Evolutionary conservation across 306 rosid species (phyloP).

Genomic region (Lablab purpureus): DNA sequence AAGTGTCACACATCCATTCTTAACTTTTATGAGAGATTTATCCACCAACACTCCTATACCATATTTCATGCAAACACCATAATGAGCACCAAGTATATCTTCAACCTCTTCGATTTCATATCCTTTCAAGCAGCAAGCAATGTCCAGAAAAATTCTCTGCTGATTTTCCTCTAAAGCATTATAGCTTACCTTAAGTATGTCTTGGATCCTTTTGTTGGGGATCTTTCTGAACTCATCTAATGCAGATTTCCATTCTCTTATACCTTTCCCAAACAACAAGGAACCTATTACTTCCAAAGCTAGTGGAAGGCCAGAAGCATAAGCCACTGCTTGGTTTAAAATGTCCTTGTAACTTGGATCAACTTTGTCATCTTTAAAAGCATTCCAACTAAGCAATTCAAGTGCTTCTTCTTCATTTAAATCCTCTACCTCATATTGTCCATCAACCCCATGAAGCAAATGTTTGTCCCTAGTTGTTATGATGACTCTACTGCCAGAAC

Average conservation of each 20-base stretch:
- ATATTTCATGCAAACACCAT: background rate
- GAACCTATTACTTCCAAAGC: conserved; percentile 44
- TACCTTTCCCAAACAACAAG: background rate
- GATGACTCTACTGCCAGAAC: conserved; percentile 41
- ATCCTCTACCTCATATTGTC: background rate
- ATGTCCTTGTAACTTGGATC: background rate
- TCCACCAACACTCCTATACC: conserved; percentile 10
- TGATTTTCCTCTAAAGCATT: conserved; percentile 22
- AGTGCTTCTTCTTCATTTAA: background rate
- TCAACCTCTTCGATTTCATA: background rate
- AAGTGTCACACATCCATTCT: background rate
- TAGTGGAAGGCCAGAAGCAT: conserved; percentile 42
- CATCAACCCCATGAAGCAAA: conserved; percentile 38
- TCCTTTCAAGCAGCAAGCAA: conserved; percentile 37
- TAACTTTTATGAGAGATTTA: conserved; percentile 38
- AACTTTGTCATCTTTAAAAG: conserved; percentile 9
- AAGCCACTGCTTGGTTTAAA: background rate
- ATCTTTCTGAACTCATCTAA: background rate
- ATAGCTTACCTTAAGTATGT: conserved; percentile 26
- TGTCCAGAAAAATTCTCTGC: conserved; percentile 30
- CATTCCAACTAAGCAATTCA: conserved; percentile 44
- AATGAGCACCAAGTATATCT: background rate
- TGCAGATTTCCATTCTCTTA: conserved; percentile 30
- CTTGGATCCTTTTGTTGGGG: background rate
- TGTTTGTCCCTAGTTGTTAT: conserved; percentile 41